Evolutionary conservation across 805 yeast species (phyloP), one percentile per base, ranked within the genome.

Genomic region (Myxozyma udenii): DNA sequence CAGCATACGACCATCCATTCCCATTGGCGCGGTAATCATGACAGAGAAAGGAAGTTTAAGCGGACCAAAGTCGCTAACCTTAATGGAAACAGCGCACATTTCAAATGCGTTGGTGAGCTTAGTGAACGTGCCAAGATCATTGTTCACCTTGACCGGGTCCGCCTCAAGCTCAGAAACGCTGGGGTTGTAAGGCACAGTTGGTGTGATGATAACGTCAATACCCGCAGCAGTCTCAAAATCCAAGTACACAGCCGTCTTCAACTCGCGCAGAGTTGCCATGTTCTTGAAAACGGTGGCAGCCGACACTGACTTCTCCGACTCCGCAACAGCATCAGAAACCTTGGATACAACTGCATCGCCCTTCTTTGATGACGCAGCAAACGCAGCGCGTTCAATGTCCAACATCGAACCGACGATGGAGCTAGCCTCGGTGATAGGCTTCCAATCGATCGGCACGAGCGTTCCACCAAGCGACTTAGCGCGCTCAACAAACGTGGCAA

Each of bases 1-100:
- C 37, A 55, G 36, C 48, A 55, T 35, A 2, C 59, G 49, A 21
- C 53, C 57, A 30, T 55, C 59, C 58, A 55, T 48, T 12, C 59
- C 59, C 53, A 52, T 48, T 3, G 59, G 59, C 16, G 54, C 59
- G 16, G 53, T 33, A 12, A 52, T 18, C 58, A 55, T 44, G 14
- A 32, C 51, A n/a, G 55, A 48, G 37, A 53, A 53, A 9, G 53
- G 51, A 23, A 43, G 22, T 22, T 33, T 36, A 12, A 16, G 19
- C 25, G 53, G 46, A 2, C 44, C 50, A 22, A 33, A 14, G 11
- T 44, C 44, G 11, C 44, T 44, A 11, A 48, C 49, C 23, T 44
- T 41, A 3, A 55, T 28, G 14, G 51, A 30, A 12, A 53, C 35
- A 16, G 59, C 36, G 38, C 57, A 48, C 59, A 55, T 53, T 11